These are phyloP conservation scores for Ogataea allantospora DNA, from an alignment of 805 yeast species.

Conservation along the genomic window DNA sequence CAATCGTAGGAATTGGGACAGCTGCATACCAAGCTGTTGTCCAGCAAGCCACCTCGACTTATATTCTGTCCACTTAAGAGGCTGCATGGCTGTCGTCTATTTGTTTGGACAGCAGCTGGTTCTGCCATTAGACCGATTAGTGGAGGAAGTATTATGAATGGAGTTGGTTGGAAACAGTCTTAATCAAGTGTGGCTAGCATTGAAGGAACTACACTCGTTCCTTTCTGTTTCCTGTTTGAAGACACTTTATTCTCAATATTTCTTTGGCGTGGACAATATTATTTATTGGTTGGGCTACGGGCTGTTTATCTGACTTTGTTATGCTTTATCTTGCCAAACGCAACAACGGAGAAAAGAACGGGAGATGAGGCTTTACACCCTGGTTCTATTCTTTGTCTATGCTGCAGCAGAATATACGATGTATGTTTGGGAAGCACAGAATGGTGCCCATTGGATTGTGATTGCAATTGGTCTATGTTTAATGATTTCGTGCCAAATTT, in stretches of 20 bases:
- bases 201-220: conserved; percentile 12
- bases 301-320: conserved; percentile 36
- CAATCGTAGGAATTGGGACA: conserved; percentile 17
- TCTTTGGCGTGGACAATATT: conserved; percentile 9
- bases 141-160: conserved; percentile 24
- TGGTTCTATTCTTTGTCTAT: conserved; percentile 31
- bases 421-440: conserved; percentile 20
- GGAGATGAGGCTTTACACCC: conserved; percentile 42
- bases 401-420: conserved; percentile 16
- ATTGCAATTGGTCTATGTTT: conserved; percentile 15
- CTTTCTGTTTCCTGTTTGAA: conserved; percentile 19
- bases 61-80: conserved; percentile 26
- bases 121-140: conserved; percentile 22
- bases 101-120: conserved; percentile 25
- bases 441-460: conserved; percentile 13
- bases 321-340: conserved; percentile 36
- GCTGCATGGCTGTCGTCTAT: conserved; percentile 24
- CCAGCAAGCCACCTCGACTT: conserved; percentile 23
- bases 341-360: conserved; percentile 45
- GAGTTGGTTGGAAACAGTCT: conserved; percentile 28
- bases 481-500: conserved; percentile 17
- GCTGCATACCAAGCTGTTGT: conserved; percentile 21
- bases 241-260: conserved; percentile 20
- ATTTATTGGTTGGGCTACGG: conserved; percentile 39
- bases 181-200: conserved; percentile 23